Base-by-base conservation (phyloP, 73 alveolate species). In the Tetrahymena malaccensis region DNA sequence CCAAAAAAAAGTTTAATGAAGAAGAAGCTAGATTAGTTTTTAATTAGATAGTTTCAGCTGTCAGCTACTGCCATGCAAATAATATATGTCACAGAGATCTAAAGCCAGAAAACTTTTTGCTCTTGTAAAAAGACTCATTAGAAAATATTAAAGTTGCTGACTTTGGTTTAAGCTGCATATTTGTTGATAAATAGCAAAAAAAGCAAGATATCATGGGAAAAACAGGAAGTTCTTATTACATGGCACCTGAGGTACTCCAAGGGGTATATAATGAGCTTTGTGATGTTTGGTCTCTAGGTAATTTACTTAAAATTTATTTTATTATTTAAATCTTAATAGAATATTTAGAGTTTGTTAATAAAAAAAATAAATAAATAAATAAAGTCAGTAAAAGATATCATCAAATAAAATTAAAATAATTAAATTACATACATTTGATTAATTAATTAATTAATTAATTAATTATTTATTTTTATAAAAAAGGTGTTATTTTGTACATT, bases 11-110 rank as follows among this genome's bases (percentile, higher is more conserved):
- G 85, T 96, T 95, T 89, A 94, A 96, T 31, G 98, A 97, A 95
- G 98, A 95, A 84, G 98, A 94, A 21, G 98, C 98, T 0, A 96
- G 96, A 40, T 93, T 44, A 85, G 85, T 96, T 55, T 95, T 97
- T 93, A 94, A 70, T 55, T 21, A 85, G n/a, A 85, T 89, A n/a
- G 35, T 17, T 85, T 89, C 93, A 94, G 98, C 98, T 0, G 85
- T 97, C 1, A 93, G 96, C 95, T 97, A 97, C 94, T 97, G 97
- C 55, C 98, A 97, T 95, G 58, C 96, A 10, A 96, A 97, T 94
- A 96, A 96, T 17, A 94, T 97, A 40, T 97, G 98, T 95, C 98
- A 97, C 93, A 94, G 98, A 95, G 98, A 97, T 95, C 85, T 97
- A 21, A 97, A 97, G 95, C 98, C 98, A 83, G 98, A 97, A 95